Conservation (phyloP, 305 asterid genomes). For the Nicotiana rustica region DNA sequence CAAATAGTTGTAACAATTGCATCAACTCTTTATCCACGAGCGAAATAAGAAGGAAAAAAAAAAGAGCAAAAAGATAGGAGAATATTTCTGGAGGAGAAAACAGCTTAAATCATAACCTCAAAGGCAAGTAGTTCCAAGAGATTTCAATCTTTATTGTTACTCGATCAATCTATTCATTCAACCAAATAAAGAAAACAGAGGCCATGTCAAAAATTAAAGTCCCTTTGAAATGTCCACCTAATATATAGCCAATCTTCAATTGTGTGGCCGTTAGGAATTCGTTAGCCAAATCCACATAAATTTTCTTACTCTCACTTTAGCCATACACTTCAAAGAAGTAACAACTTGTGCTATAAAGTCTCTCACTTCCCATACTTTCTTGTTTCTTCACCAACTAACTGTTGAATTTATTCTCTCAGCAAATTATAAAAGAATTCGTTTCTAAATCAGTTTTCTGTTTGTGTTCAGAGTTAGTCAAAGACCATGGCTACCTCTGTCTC, state of each 20-base stretch:
- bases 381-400: background rate
- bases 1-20: background rate
- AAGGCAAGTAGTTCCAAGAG: background rate
- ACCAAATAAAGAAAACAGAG: background rate
- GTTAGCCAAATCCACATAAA: slow-evolving; percentile 38
- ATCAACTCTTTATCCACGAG: background rate
- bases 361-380: background rate
- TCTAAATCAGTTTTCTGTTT: background rate
- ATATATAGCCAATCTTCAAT: slow-evolving; percentile 30
- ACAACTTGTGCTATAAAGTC: slow-evolving; percentile 20
- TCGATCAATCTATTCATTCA: background rate
- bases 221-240: slow-evolving; percentile 33
- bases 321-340: background rate
- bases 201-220: slow-evolving; percentile 4
- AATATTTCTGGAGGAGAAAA: slow-evolving; percentile 41
- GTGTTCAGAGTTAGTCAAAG: background rate
- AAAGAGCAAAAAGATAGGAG: background rate
- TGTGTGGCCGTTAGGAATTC: slow-evolving; percentile 36
- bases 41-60: too few relatives aligned
- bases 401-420: background rate
- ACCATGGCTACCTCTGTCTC: slow-evolving; percentile 73
- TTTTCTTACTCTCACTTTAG: slow-evolving; percentile 33
- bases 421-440: background rate
- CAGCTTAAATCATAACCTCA: slow-evolving; percentile 45
- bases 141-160: slow-evolving; percentile 6